Evolutionary conservation across 2,329 filamentous ascomycete species (phyloP).

Genomic region (Sporothrix inflata): DNA sequence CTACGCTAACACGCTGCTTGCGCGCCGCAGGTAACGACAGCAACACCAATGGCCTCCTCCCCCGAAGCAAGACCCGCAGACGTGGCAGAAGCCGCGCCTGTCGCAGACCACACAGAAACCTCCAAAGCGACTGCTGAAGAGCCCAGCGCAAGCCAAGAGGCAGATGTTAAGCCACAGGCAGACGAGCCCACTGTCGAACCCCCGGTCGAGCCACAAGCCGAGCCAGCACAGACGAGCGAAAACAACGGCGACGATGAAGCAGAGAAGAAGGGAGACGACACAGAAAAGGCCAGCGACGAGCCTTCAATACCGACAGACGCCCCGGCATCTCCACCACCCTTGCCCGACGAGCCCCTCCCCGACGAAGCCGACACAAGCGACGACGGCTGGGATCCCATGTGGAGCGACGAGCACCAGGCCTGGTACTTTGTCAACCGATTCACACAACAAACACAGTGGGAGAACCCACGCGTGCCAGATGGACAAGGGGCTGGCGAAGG

Average conservation of each 20-base stretch:
- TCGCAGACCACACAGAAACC: background rate
- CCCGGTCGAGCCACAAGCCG: background rate
- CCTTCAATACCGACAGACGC: background rate
- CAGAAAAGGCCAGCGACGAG: background rate
- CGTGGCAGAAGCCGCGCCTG: background rate
- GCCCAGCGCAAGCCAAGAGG: background rate
- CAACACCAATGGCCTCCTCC: slow-evolving; percentile 20
- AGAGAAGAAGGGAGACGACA: background rate
- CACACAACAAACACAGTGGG: slow-evolving; percentile 76
- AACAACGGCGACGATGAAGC: background rate
- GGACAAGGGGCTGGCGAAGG: slow-evolving; percentile 37
- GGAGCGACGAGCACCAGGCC: slow-evolving; percentile 67
- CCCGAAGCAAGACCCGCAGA: background rate
- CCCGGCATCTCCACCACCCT: slow-evolving; percentile 39
- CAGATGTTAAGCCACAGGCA: background rate
- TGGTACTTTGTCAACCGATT: slow-evolving; percentile 86
- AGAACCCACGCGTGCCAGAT: slow-evolving; percentile 74
- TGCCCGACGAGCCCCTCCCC: slow-evolving; percentile 48
- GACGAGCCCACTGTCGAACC: background rate
- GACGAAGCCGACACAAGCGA: slow-evolving; percentile 44
- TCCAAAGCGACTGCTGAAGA: background rate
- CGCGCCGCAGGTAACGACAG: background rate
- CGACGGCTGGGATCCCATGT: slow-evolving; percentile 78
- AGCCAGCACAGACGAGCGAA: background rate
- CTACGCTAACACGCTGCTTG: background rate